Conservation (phyloP, 2,329 filamentous ascomycete species). For the Monilinia aucupariae region DNA sequence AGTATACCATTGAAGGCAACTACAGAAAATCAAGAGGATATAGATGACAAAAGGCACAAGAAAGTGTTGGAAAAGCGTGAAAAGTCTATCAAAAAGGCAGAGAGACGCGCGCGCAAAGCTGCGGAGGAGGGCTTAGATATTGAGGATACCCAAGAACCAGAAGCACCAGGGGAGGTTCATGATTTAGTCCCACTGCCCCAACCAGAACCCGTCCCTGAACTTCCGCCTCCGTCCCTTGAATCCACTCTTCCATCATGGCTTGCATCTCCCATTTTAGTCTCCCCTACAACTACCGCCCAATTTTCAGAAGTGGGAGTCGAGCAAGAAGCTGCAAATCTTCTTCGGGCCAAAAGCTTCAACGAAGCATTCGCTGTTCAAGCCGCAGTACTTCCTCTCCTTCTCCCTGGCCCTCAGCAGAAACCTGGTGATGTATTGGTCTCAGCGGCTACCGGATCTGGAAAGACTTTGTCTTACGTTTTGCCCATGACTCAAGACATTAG, state of each 20-base stretch:
- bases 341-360: constrained; percentile 64
- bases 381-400: constrained; percentile 71
- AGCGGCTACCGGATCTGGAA: constrained; percentile 91
- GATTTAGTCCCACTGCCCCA: constrained; percentile 80
- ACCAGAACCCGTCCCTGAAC: constrained; percentile 56
- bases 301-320: constrained; percentile 64
- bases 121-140: constrained; percentile 30
- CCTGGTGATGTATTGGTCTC: constrained; percentile 81
- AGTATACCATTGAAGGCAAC: not conserved
- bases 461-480: constrained; percentile 85
- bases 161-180: constrained; percentile 47
- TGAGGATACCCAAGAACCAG: constrained; percentile 25
- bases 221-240: constrained; percentile 58
- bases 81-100: constrained; percentile 48
- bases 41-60: constrained; percentile 34
- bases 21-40: not conserved
- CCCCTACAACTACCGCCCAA: constrained; percentile 51
- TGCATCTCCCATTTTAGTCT: constrained; percentile 64
- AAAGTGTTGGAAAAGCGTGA: constrained; percentile 50
- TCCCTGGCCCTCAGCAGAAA: constrained; percentile 56
- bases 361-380: constrained; percentile 76
- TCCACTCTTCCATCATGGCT: constrained; percentile 79
- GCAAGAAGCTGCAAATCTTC: constrained; percentile 51
- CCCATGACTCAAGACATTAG: constrained; percentile 77
- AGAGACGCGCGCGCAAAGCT: constrained; percentile 37